Evolutionary conservation across 2,329 filamentous ascomycete species (phyloP), one percentile per base, ranked within the genome.

Genomic region (Lachnellula cervina): DNA sequence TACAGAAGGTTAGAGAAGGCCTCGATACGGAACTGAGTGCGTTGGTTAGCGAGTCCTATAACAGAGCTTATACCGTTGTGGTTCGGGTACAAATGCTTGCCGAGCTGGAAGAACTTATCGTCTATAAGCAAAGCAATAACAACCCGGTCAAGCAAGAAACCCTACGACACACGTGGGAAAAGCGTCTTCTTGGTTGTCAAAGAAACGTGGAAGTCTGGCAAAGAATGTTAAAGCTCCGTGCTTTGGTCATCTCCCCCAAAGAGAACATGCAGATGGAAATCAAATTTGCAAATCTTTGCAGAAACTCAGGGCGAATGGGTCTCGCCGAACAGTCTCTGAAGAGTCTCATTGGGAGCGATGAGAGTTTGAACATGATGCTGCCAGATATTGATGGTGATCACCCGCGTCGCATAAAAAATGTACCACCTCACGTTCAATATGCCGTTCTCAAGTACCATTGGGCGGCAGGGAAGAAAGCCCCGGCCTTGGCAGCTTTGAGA

Each of bases 251-350:
- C 59, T 87, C 87, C 0, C 93, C 95, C 0, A 84, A 84, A 35
- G 92, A 99, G 70, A 97, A 97, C 67, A 90, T 96, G 78, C 89
- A 96, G 67, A 99, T 99, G 91, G 97, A 92, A 86, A 97, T 99
- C 77, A 99, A 99, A 71, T 99, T 97, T 70, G 90, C 94, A 66
- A 99, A 97, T 66, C 83, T 99, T 5, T 99, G 95, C 73, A 89
- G 95, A 66, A 99, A 99, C 73, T 96, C 93, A 45, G 89, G 90
- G 56, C 88, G 94, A 32, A 92, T 93, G 80, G 93, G 94, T 9
- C 81, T 99, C 49, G 94, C 94, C 0, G 94, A 99, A 74, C 95
- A 96, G 74, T 95, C 92, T 11, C 77, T 99, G 52, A 92, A 94
- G 70, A 90, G 90, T 59, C 78, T 99, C n/a, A 87, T 97, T 54